Evolutionary conservation across 495 filamentous ascomycete species (phyloP).

Genomic region (Choiromyces venosus): DNA sequence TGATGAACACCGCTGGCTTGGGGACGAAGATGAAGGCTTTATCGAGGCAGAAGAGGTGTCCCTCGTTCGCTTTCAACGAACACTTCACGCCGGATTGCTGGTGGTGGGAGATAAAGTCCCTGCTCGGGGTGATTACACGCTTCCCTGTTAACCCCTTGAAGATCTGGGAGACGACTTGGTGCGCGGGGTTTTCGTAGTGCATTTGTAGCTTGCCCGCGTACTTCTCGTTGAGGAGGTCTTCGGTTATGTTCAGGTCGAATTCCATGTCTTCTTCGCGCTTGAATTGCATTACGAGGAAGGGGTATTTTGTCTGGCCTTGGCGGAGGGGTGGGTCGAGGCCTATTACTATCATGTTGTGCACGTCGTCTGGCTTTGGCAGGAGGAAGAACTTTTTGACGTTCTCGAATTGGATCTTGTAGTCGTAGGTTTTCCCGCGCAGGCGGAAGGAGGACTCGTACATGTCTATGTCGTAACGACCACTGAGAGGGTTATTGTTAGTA

Average conservation of each 20-base stretch:
- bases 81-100: constrained; percentile 95
- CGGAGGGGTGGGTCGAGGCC: constrained; percentile 93
- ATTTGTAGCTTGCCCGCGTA: constrained; percentile 83
- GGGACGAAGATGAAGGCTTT: constrained; percentile 99
- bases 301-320: constrained; percentile 96
- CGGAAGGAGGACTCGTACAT: constrained; percentile 99
- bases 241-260: constrained; percentile 95
- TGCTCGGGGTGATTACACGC: constrained; percentile 87
- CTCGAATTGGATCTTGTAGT: constrained; percentile 99
- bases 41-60: constrained; percentile 92
- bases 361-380: constrained; percentile 92
- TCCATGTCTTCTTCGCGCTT: constrained; percentile 97
- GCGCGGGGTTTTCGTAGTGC: constrained; percentile 86
- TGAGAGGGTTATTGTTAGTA: constrained; percentile 42
- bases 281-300: constrained; percentile 98
- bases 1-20: constrained; percentile 93
- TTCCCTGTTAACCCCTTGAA: constrained; percentile 91
- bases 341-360: constrained; percentile 89
- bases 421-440: constrained; percentile 96
- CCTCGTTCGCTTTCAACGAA: constrained; percentile 98
- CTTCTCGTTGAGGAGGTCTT: constrained; percentile 70
- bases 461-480: constrained; percentile 99
- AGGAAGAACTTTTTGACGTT: constrained; percentile 98
- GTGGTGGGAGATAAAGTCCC: constrained; percentile 89
- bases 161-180: constrained; percentile 85